A percentile compares a stretch with the other conserved stretches of the same genome.
These are phyloP conservation scores for Saturnispora ahearnii DNA, from an alignment of 805 yeast genomes.

Conservation along the genomic window DNA sequence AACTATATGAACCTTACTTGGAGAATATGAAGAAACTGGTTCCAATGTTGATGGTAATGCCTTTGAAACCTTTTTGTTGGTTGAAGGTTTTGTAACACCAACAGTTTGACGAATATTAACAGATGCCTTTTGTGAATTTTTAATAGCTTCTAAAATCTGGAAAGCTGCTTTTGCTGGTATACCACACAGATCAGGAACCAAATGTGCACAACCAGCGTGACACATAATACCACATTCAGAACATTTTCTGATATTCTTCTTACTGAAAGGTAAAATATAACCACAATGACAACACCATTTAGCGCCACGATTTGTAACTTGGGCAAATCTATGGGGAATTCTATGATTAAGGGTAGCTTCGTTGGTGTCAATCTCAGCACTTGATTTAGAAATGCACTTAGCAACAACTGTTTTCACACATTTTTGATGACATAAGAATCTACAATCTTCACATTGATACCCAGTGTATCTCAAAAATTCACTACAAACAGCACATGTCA, in stretches of 20 bases:
- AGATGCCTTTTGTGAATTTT: conserved; percentile 43
- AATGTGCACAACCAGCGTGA: conserved; percentile 83
- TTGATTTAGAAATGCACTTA: conserved; percentile 71
- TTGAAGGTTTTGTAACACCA: background rate
- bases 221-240: conserved; percentile 91
- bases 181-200: conserved; percentile 98
- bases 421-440: conserved; percentile 69
- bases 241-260: conserved; percentile 87
- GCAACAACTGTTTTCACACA: conserved; percentile 76
- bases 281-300: conserved; percentile 99
- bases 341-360: conserved; percentile 86
- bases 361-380: conserved; percentile 59
- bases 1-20: background rate
- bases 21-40: background rate
- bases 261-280: conserved; percentile 89
- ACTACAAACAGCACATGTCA: conserved; percentile 97
- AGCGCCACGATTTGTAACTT: conserved; percentile 87
- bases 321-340: conserved; percentile 93
- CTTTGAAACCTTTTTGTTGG: background rate
- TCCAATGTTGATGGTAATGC: background rate
- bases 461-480: conserved; percentile 88
- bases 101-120: background rate
- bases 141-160: conserved; percentile 75
- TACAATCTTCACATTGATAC: conserved; percentile 78
- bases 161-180: conserved; percentile 97